Conservation (phyloP, 2,329 filamentous ascomycete species). For the Nemania bipapillata region DNA sequence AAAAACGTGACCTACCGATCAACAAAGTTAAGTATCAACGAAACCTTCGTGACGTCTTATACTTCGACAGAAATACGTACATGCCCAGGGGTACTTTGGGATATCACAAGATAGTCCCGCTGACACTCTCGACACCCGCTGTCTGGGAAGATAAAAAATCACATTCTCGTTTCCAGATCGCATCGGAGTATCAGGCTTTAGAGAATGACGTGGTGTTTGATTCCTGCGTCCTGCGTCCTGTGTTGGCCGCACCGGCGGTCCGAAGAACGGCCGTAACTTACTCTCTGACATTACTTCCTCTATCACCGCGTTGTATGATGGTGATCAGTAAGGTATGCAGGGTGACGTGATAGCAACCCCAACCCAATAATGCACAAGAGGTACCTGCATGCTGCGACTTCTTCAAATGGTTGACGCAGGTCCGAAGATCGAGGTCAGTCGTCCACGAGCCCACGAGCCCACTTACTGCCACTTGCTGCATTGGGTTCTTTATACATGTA, state of each 20-base stretch:
- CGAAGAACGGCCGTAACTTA: slow-evolving; percentile 25
- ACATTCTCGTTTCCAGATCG: slow-evolving; percentile 3
- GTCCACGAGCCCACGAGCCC: not conserved
- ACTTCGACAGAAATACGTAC: not conserved
- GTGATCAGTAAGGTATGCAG: slow-evolving; percentile 18
- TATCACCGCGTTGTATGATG: not conserved
- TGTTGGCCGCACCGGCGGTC: not conserved
- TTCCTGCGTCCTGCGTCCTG: not conserved
- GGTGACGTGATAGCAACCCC: slow-evolving; percentile 25
- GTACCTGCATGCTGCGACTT: slow-evolving; percentile 28
- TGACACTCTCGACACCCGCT: slow-evolving; percentile 8
- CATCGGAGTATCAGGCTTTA: not conserved
- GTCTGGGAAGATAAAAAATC: slow-evolving; percentile 8
- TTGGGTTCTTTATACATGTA: slow-evolving; percentile 3
- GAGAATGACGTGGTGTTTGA: slow-evolving; percentile 14
- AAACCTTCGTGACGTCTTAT: slow-evolving; percentile 9
- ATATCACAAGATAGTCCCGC: slow-evolving; percentile 9
- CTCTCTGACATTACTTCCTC: not conserved
- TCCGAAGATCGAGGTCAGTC: slow-evolving; percentile 17
- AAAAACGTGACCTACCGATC: not conserved
- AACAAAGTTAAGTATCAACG: not conserved
- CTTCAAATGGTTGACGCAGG: slow-evolving; percentile 29
- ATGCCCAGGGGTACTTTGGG: not conserved
- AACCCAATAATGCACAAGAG: not conserved
- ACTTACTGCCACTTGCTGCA: slow-evolving; percentile 16